Evolutionary conservation across 345 rosid species (phyloP).

Genomic region (Hypericum perforatum): DNA sequence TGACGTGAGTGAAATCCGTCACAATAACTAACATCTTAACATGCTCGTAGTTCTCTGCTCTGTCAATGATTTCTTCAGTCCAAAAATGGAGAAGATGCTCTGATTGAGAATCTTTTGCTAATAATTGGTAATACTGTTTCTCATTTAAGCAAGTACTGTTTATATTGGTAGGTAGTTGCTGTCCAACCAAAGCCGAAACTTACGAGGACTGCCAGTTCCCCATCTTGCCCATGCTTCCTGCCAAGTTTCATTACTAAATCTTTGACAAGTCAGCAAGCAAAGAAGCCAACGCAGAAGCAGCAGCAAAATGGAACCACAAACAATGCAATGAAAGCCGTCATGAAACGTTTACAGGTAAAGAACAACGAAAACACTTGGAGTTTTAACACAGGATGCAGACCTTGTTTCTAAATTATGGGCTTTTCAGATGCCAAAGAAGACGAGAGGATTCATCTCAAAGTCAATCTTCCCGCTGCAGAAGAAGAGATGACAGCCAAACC

Average conservation of each 20-base stretch:
- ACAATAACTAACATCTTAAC: too few species aligned
- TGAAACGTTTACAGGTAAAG: conserved; percentile 26
- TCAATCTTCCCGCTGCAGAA: conserved; percentile 15
- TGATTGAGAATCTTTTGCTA: not conserved
- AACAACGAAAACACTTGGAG: too few species aligned
- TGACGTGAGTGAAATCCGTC: too few species aligned
- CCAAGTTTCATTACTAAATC: conserved; percentile 18
- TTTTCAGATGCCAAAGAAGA: conserved; percentile 27
- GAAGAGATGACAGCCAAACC: conserved; percentile 7
- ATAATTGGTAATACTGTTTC: not conserved
- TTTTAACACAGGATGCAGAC: too few species aligned
- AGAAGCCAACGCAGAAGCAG: conserved; percentile 20
- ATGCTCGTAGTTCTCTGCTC: too few species aligned
- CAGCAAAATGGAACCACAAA: conserved; percentile 12
- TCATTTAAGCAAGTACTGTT: not conserved
- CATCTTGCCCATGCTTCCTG: conserved; percentile 28
- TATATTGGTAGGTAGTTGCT: conserved; percentile 15
- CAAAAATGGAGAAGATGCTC: not conserved
- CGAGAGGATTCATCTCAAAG: conserved; percentile 15
- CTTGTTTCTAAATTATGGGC: not conserved
- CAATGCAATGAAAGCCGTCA: conserved; percentile 16
- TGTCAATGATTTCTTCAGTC: not conserved
- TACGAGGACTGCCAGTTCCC: conserved; percentile 8
- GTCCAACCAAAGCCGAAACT: conserved; percentile 12
- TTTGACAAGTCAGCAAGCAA: conserved; percentile 15